These are phyloP conservation scores for Saksenaea oblongispora DNA, from an alignment of 371 early-diverging fungal genomes.

Conservation along the genomic window DNA sequence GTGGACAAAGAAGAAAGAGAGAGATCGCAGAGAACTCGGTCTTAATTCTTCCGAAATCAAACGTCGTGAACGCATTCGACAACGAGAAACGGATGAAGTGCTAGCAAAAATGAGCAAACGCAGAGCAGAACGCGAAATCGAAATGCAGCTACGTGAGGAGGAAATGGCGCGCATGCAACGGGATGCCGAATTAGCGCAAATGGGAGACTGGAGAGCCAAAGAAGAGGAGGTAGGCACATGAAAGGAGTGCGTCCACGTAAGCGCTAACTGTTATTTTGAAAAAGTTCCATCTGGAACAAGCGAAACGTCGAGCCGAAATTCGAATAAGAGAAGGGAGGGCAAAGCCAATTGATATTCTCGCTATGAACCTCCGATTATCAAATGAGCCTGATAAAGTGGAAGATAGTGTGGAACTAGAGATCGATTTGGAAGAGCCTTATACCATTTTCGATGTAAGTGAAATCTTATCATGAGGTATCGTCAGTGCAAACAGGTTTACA, in stretches of 20 bases:
- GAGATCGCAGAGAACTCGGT: constrained; percentile 70
- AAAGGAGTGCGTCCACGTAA: background rate
- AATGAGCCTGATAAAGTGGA: constrained; percentile 71
- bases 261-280: background rate
- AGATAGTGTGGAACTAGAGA: constrained; percentile 73
- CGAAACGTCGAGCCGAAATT: constrained; percentile 89
- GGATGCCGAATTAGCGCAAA: constrained; percentile 79
- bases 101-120: constrained; percentile 80
- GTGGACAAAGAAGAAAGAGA: constrained; percentile 72
- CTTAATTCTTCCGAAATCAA: constrained; percentile 58
- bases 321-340: constrained; percentile 86
- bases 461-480: background rate
- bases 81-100: constrained; percentile 75
- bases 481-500: background rate
- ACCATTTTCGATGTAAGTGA: constrained; percentile 71
- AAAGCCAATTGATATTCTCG: constrained; percentile 91
- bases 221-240: constrained; percentile 69
- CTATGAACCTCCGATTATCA: constrained; percentile 83
- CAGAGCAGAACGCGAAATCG: constrained; percentile 81
- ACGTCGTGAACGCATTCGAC: constrained; percentile 61
- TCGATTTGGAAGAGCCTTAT: constrained; percentile 89
- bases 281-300: constrained; percentile 88
- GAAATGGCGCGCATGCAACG: constrained; percentile 75
- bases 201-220: constrained; percentile 94
- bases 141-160: constrained; percentile 79